These are phyloP conservation scores for Cryphonectria carpinicola DNA, from an alignment of 2,329 filamentous ascomycete genomes.

Conservation along the genomic window DNA sequence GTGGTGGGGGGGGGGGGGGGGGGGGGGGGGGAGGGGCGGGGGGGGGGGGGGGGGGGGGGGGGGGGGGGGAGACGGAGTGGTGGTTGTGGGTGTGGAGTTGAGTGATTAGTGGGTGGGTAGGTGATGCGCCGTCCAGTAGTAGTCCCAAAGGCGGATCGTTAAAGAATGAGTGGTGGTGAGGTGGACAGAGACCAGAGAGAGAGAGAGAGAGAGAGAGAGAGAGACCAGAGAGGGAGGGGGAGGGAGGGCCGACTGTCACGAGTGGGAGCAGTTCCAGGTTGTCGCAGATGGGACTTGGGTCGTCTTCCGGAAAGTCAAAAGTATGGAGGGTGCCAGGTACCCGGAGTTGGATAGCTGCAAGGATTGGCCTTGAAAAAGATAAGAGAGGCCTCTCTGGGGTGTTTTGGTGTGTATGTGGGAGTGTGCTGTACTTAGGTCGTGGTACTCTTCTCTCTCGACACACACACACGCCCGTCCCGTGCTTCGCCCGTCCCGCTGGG, in stretches of 20 bases:
- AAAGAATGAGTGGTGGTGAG: neutral
- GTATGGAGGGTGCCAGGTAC: conserved; percentile 9
- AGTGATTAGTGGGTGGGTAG: neutral
- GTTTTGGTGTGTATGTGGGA: neutral
- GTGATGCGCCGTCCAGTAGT: neutral
- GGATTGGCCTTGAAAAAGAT: neutral
- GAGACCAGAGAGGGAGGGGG: too few relatives aligned
- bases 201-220: neutral
- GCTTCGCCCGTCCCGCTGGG: neutral
- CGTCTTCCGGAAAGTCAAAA: conserved; percentile 12
- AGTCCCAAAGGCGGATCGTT: neutral
- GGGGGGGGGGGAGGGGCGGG: too few relatives aligned
- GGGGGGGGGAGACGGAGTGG: too few relatives aligned
- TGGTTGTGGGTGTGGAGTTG: neutral
- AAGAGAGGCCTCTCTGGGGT: neutral
- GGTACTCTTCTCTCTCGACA: neutral
- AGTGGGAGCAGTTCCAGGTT: neutral
- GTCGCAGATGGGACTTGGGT: conserved; percentile 5
- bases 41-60: too few relatives aligned
- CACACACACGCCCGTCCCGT: neutral
- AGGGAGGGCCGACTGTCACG: neutral
- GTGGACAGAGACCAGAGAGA: neutral
- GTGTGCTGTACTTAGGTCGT: neutral
- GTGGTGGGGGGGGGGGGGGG: too few relatives aligned
- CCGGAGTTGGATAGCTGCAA: neutral